Evolutionary conservation across 768 basidiomycete species (phyloP).

Genomic region (Amanita thiersii): DNA sequence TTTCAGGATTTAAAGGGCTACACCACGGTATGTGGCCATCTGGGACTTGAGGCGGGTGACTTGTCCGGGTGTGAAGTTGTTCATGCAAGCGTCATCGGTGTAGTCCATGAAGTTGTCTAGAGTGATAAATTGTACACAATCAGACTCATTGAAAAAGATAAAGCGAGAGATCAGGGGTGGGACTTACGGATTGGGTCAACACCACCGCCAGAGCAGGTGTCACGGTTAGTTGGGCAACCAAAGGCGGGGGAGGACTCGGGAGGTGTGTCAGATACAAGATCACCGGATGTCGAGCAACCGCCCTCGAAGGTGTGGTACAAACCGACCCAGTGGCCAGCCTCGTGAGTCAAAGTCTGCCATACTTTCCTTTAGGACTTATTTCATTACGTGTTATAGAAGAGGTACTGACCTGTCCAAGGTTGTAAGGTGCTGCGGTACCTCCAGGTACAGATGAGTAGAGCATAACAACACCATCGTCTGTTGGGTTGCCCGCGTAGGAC

Average conservation of each 20-base stretch:
- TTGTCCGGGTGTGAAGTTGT: constrained; percentile 36
- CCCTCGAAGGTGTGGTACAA: constrained; percentile 55
- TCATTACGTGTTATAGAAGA: too few species aligned
- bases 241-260: constrained; percentile 33
- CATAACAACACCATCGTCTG: not conserved
- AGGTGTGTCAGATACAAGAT: constrained; percentile 38
- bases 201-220: constrained; percentile 31
- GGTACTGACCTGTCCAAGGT: too few species aligned
- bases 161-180: too few species aligned
- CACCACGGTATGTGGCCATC: too few species aligned
- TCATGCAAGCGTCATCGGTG: constrained; percentile 36
- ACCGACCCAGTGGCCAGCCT: constrained; percentile 56
- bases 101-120: constrained; percentile 43
- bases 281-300: constrained; percentile 31
- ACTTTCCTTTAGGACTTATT: too few species aligned
- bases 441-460: not conserved
- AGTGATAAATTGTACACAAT: too few species aligned
- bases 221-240: constrained; percentile 30
- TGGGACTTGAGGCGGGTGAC: constrained; percentile 22
- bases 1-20: too few species aligned
- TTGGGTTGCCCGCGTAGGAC: not conserved
- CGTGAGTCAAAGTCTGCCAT: constrained; percentile 37
- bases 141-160: too few species aligned
- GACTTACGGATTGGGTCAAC: constrained; percentile 39
- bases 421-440: not conserved